These are phyloP conservation scores for Eucalyptus rudis DNA, from an alignment of 345 rosid genomes.

Conservation along the genomic window DNA sequence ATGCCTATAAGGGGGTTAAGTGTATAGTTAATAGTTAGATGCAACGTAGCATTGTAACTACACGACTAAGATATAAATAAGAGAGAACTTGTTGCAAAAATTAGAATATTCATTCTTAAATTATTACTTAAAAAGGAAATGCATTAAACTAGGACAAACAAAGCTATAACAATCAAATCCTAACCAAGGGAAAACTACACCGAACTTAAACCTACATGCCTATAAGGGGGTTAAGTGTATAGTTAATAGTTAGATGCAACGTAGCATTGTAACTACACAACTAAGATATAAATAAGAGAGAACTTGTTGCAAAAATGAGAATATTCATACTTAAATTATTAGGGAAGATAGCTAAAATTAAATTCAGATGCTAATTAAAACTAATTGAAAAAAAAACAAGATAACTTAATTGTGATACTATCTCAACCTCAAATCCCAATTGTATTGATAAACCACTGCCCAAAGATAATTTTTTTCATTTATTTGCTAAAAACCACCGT, in stretches of 20 bases:
- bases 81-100: background rate
- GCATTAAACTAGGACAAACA: too few relatives aligned
- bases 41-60: background rate
- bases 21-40: too few relatives aligned
- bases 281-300: background rate
- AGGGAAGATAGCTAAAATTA: background rate
- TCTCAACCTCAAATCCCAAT: background rate
- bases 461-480: too few relatives aligned
- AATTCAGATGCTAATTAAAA: background rate
- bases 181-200: too few relatives aligned
- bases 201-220: too few relatives aligned
- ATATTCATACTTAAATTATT: background rate
- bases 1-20: too few relatives aligned
- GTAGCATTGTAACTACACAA: background rate
- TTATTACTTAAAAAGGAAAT: too few relatives aligned
- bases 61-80: background rate
- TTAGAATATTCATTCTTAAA: background rate
- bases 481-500: background rate
- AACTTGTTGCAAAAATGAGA: background rate
- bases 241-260: too few relatives aligned
- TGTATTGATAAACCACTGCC: background rate
- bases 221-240: too few relatives aligned
- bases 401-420: background rate
- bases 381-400: background rate
- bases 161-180: too few relatives aligned